Conservation (phyloP, 345 rosid genomes). For the Syzygium grande region DNA sequence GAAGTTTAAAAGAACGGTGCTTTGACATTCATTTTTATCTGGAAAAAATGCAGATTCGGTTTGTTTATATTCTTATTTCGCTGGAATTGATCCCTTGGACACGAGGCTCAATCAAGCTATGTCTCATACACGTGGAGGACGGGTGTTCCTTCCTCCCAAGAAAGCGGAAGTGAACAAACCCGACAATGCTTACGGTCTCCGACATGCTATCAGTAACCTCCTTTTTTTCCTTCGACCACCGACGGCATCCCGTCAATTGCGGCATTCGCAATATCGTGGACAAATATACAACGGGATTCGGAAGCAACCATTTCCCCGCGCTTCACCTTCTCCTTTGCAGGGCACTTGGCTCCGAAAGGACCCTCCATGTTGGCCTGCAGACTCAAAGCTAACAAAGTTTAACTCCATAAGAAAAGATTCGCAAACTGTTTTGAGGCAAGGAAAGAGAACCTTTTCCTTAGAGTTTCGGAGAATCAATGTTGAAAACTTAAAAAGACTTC, state of each 20-base stretch:
- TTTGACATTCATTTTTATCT: too few species aligned
- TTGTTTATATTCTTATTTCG: too few species aligned
- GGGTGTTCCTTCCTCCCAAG: constrained; percentile 69
- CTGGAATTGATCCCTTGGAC: constrained; percentile 35
- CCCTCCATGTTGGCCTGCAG: constrained; percentile 70
- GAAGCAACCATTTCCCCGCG: constrained; percentile 71
- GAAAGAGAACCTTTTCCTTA: background rate
- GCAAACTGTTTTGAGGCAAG: background rate
- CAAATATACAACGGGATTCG: constrained; percentile 63
- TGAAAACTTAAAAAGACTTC: background rate
- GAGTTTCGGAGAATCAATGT: background rate
- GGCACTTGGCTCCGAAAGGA: constrained; percentile 62
- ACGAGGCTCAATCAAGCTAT: constrained; percentile 45
- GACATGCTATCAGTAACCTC: background rate
- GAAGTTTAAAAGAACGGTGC: too few species aligned
- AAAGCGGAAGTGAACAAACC: constrained; percentile 76
- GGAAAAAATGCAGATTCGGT: too few species aligned
- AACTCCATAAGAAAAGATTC: background rate
- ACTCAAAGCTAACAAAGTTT: background rate
- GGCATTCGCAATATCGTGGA: constrained; percentile 15
- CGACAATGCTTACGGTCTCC: constrained; percentile 26
- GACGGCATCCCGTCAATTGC: constrained; percentile 9
- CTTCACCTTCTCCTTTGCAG: constrained; percentile 64
- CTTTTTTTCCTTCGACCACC: background rate
- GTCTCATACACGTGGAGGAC: constrained; percentile 83